These are phyloP conservation scores for Sphaerobolus stellatus DNA, from an alignment of 1,284 basidiomycete species.

Conservation along the genomic window DNA sequence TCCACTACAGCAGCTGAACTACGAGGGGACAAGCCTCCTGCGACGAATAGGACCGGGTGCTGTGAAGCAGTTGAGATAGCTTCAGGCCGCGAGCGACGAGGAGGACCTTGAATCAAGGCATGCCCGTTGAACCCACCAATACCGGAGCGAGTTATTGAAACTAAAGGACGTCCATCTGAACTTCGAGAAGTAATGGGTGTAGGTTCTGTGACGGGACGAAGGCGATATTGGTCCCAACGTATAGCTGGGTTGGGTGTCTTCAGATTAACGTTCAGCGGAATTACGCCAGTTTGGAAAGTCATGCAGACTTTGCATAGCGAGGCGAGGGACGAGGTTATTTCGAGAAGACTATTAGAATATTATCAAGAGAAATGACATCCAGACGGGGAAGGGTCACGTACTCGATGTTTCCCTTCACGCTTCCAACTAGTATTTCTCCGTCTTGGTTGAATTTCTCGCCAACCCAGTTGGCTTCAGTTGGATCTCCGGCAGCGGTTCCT, in stretches of 20 bases:
- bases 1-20: slow-evolving; percentile 22
- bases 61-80: neutral
- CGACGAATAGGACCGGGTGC: slow-evolving; percentile 29
- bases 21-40: slow-evolving; percentile 38
- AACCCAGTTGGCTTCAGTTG: slow-evolving; percentile 49
- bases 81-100: slow-evolving; percentile 11
- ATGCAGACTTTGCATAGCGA: slow-evolving; percentile 40
- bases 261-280: slow-evolving; percentile 44
- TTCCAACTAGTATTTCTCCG: slow-evolving; percentile 38
- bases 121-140: slow-evolving; percentile 46
- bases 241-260: slow-evolving; percentile 36
- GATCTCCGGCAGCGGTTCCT: slow-evolving; percentile 49
- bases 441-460: slow-evolving; percentile 31
- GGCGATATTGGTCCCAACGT: slow-evolving; percentile 33
- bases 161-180: slow-evolving; percentile 20
- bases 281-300: slow-evolving; percentile 34
- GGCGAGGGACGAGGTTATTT: slow-evolving; percentile 41
- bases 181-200: slow-evolving; percentile 19
- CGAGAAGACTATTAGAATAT: slow-evolving; percentile 34
- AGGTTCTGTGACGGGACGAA: slow-evolving; percentile 24
- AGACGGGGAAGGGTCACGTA: neutral
- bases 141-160: slow-evolving; percentile 43
- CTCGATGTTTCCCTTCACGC: slow-evolving; percentile 50
- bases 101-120: slow-evolving; percentile 36
- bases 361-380: neutral